Base-by-base conservation (phyloP, 2,329 filamentous ascomycete genomes). In the Cercospora berteroae region DNA sequence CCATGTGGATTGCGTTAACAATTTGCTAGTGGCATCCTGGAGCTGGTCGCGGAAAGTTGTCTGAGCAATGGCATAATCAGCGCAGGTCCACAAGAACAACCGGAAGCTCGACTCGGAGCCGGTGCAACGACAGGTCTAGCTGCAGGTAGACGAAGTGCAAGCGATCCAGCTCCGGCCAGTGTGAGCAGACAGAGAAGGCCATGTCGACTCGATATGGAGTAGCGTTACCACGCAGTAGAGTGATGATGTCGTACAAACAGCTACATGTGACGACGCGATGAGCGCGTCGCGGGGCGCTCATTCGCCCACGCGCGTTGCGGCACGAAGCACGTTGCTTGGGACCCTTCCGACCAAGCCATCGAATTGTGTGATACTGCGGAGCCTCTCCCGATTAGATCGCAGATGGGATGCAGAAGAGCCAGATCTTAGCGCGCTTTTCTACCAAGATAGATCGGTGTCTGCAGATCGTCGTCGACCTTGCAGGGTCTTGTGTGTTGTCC, bases 231-330 rank as follows among this genome's bases (percentile, higher is more conserved):
- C 42, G 65, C 58, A 52, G 20, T 42, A 13, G 39, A 57, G 52
- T 68, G 62, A 60, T 68, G 66, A 65, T 68, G 66, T 68, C 66
- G 66, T 68, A 52, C 48, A 65, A 58, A 39, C n/a, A 36, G 42
- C 33, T 36, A 42, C 44, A 60, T 56, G 57, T 48, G 42, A 61
- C 59, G 66, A 62, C 57, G 57, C 61, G 66, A 62, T 60, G 61
- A 52, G 23, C 62, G 66, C 60, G 66, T 67, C 57, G 62, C 29
- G 66, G 66, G 63, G 63, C 52, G 59, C 33, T 31, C 27, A 56
- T 36, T 59, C 39, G 62, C 13, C 36, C 52, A 31, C 36, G 57
- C 52, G 63, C 63, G 63, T 44, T n/a, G 36, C 48, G 31, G 27
- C 29, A 29, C 10, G 31, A 18, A 39, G 58, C 66, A 68, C 66